Evolutionary conservation across 1,139 yeast species (phyloP), one percentile per base, ranked within the genome.

Genomic region (Hemisphaericaspora xylofermentans): DNA sequence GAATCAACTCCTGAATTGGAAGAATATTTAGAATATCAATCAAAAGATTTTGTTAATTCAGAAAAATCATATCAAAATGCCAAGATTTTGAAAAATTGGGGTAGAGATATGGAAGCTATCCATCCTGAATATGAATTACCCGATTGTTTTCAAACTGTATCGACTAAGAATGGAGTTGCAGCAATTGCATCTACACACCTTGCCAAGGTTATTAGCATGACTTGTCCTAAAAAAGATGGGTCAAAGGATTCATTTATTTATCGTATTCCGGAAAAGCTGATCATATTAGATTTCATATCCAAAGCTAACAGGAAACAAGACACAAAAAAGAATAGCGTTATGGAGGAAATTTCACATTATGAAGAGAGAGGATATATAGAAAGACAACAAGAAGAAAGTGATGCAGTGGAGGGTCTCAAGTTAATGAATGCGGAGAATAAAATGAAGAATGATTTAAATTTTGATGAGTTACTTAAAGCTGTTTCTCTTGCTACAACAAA

Each of bases 271-370:
- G 96, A 88, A 50, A 73, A 74, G 36, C 84, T 88, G 53, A 72
- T 93, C 4, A 64, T 85, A 36, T 63, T 89, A 25, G 96, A 91
- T 58, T 93, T 93, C 56, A 60, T 87, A 28, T 79, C 79, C 36
- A 71, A 65, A 32, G 63, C 65, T 1, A 73, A 68, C 40, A 61
- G 69, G 14, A 63, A 67, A 25, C 57, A 55, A 12, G 53, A 56
- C 49, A 41, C 43, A 19, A 51, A 36, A n/a, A 50, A 57, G 13
- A 70, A 68, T 41, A 42, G 57, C 8, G 49, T 71, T 2, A 35
- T 74, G 15, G 49, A 56, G 7, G 50, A 53, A 14, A 49, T 74
- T 27, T 40, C 45, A 15, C 49, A 50, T 12, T 63, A 63, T 38
- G 66, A 63, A 14, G 45, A 43, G 19, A 46, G 43, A 27, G 41